Evolutionary conservation across 2,329 filamentous ascomycete genomes (phyloP).

Genomic region (Lecanicillium sp.): DNA sequence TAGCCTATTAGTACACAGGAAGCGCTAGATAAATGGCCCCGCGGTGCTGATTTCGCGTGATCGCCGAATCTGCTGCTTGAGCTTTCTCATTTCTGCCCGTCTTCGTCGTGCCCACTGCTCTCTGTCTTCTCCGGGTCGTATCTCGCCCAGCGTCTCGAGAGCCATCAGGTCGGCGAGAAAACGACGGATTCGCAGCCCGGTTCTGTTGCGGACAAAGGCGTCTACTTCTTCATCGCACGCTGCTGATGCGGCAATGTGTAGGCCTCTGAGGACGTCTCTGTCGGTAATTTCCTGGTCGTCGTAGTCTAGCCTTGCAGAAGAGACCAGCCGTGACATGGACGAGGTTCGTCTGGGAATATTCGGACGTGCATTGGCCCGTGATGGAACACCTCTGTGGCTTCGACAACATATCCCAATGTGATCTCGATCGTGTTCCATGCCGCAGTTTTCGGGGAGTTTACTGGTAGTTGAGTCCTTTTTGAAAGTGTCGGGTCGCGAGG

Average conservation of each 20-base stretch:
- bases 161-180: slow-evolving; percentile 47
- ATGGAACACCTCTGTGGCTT: slow-evolving; percentile 15
- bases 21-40: slow-evolving; percentile 1
- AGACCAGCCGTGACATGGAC: slow-evolving; percentile 20
- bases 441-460: neutral
- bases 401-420: slow-evolving; percentile 15
- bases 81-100: slow-evolving; percentile 23
- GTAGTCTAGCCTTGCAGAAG: slow-evolving; percentile 17
- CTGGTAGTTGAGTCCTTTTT: neutral
- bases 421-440: neutral
- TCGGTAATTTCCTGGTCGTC: slow-evolving; percentile 35
- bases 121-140: slow-evolving; percentile 15
- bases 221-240: slow-evolving; percentile 49
- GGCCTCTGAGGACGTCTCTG: slow-evolving; percentile 44
- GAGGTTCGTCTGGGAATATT: slow-evolving; percentile 28
- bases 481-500: neutral
- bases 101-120: slow-evolving; percentile 19
- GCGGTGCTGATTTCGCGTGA: slow-evolving; percentile 19
- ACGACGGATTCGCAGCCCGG: slow-evolving; percentile 43
- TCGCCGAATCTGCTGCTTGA: slow-evolving; percentile 27
- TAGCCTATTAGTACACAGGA: neutral
- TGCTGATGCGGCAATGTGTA: slow-evolving; percentile 48
- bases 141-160: slow-evolving; percentile 37
- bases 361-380: slow-evolving; percentile 19
- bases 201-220: slow-evolving; percentile 41